Evolutionary conservation across 345 rosid species (phyloP).

Genomic region (Turnera subulata): DNA sequence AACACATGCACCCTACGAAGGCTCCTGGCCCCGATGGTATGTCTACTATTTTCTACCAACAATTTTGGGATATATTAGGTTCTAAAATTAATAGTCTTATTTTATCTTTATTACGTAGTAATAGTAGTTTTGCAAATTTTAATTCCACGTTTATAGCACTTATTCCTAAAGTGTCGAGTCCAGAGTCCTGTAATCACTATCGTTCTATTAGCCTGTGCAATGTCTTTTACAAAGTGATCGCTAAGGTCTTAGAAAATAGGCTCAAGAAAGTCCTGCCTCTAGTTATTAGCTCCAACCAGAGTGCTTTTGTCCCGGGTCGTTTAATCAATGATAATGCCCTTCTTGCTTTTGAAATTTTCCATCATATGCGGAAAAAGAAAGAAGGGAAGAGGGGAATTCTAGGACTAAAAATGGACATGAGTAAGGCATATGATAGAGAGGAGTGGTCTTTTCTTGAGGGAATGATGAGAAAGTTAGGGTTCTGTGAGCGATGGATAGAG

Average conservation of each 20-base stretch:
- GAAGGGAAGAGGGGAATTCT: neutral
- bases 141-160: neutral
- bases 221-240: neutral
- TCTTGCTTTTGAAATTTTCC: neutral
- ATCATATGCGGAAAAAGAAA: neutral
- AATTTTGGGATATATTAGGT: neutral
- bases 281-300: no score
- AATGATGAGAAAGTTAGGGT: neutral
- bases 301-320: no score
- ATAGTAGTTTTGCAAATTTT: neutral
- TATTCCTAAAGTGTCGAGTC: neutral
- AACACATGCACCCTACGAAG: neutral
- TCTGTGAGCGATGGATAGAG: neutral
- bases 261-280: neutral
- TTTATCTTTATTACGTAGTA: no score
- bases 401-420: no score
- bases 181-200: neutral
- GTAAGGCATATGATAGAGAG: no score
- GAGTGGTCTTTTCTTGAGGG: no score
- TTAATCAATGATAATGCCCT: no score
- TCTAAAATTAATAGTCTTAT: no score
- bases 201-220: no score
- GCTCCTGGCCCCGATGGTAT: neutral
- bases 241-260: neutral
- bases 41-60: no score